Percentiles rank a stretch among this genome's conserved stretches.
Conservation (phyloP, 108 stramenopile species). For the Aureococcus anophagefferens region DNA sequence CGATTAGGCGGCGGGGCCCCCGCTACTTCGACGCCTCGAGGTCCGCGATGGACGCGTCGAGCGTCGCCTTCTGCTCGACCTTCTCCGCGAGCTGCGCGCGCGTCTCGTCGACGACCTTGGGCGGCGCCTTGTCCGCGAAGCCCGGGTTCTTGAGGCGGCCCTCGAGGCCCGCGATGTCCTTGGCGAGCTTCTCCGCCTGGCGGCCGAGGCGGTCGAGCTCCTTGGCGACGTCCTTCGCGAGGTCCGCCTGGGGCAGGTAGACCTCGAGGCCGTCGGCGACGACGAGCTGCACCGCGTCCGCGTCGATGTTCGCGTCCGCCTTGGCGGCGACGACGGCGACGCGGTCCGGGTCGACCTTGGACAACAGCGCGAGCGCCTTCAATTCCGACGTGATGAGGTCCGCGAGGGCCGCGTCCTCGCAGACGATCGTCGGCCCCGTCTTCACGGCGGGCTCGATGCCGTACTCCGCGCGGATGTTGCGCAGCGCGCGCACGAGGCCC, state of each 20-base stretch:
- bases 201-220: conserved; percentile 61
- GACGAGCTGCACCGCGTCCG: conserved; percentile 63
- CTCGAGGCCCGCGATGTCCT: conserved; percentile 60
- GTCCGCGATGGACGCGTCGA: conserved; percentile 2
- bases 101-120: conserved; percentile 68
- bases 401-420: conserved; percentile 44
- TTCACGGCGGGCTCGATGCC: conserved; percentile 76
- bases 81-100: conserved; percentile 65
- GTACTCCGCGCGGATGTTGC: conserved; percentile 80
- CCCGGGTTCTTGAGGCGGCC: conserved; percentile 65
- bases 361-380: conserved; percentile 62
- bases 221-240: conserved; percentile 68
- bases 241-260: conserved; percentile 65
- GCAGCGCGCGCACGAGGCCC: conserved; percentile 69
- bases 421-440: conserved; percentile 60
- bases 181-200: conserved; percentile 62
- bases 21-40: neutral
- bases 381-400: conserved; percentile 54
- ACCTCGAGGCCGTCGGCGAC: conserved; percentile 74
- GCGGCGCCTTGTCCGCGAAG: conserved; percentile 74
- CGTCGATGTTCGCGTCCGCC: conserved; percentile 56
- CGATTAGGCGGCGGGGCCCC: neutral
- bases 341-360: conserved; percentile 63
- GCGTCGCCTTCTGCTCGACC: conserved; percentile 60
- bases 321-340: conserved; percentile 50